Conservation (phyloP, 2,329 filamentous ascomycete genomes). For the Diaporthe citrichinensis region DNA sequence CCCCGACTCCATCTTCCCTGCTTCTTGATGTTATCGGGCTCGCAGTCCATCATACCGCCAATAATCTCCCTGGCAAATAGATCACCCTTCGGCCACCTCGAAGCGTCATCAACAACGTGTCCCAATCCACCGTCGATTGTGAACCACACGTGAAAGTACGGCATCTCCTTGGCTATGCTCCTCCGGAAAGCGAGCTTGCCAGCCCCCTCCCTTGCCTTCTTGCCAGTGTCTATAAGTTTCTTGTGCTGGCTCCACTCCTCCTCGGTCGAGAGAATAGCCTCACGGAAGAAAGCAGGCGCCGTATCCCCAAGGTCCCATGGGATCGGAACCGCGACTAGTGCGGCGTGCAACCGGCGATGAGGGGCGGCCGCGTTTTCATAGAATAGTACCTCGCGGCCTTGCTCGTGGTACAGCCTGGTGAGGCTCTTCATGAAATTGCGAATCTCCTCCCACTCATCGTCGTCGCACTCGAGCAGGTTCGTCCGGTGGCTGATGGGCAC, state of each 20-base stretch:
- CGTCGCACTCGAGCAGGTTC: slow-evolving; percentile 97
- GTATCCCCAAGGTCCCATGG: slow-evolving; percentile 93
- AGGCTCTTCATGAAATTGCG: slow-evolving; percentile 99
- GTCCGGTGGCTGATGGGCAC: slow-evolving; percentile 88
- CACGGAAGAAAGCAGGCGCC: slow-evolving; percentile 93
- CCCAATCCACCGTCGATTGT: slow-evolving; percentile 91
- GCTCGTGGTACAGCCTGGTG: slow-evolving; percentile 93
- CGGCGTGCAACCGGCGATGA: slow-evolving; percentile 84
- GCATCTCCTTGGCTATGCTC: slow-evolving; percentile 92
- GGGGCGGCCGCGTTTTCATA: slow-evolving; percentile 96
- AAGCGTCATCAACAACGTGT: slow-evolving; percentile 90
- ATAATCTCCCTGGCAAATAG: slow-evolving; percentile 93
- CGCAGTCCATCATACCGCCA: slow-evolving; percentile 90
- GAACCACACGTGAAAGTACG: slow-evolving; percentile 99
- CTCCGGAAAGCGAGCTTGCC: slow-evolving; percentile 87
- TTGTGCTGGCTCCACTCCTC: slow-evolving; percentile 97
- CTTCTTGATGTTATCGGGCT: slow-evolving; percentile 86
- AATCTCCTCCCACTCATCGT: slow-evolving; percentile 98
- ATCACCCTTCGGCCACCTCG: slow-evolving; percentile 90
- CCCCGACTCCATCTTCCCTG: slow-evolving; percentile 87
- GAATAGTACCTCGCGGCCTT: slow-evolving; percentile 93
- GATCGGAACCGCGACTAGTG: slow-evolving; percentile 87
- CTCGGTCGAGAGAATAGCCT: slow-evolving; percentile 89
- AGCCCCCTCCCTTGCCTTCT: slow-evolving; percentile 73
- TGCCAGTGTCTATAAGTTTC: slow-evolving; percentile 91